A percentile compares a stretch with the other conserved stretches of the same genome.
Conservation (phyloP, 2,329 filamentous ascomycete genomes). For the Aspergillus sp. region DNA sequence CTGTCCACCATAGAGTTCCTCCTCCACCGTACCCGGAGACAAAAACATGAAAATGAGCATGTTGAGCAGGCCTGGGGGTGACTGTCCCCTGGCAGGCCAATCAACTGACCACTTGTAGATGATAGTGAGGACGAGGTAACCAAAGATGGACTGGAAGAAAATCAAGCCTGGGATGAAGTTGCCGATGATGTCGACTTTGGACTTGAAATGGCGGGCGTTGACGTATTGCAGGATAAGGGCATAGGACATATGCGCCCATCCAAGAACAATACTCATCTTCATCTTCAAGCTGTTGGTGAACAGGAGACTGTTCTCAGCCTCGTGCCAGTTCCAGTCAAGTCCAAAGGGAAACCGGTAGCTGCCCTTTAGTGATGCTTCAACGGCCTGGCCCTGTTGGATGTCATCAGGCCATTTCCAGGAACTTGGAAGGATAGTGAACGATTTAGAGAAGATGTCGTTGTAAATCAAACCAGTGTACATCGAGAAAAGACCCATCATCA, state of each 20-base stretch:
- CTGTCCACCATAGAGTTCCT: slow-evolving; percentile 80
- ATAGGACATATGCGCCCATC: slow-evolving; percentile 96
- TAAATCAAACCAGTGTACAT: slow-evolving; percentile 97
- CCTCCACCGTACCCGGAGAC: slow-evolving; percentile 71
- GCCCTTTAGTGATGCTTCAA: slow-evolving; percentile 70
- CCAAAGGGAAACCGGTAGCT: slow-evolving; percentile 93
- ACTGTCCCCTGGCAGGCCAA: slow-evolving; percentile 70
- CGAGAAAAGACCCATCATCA: slow-evolving; percentile 97
- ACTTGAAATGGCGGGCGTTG: slow-evolving; percentile 94
- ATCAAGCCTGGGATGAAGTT: slow-evolving; percentile 99
- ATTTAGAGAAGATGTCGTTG: slow-evolving; percentile 96
- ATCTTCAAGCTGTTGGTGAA: slow-evolving; percentile 99
- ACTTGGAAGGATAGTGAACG: slow-evolving; percentile 84
- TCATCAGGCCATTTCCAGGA: slow-evolving; percentile 83
- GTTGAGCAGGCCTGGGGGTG: slow-evolving; percentile 88
- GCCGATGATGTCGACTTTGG: slow-evolving; percentile 92
- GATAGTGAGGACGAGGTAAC: slow-evolving; percentile 91
- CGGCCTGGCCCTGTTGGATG: slow-evolving; percentile 67
- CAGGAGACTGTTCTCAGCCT: slow-evolving; percentile 88
- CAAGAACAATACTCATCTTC: slow-evolving; percentile 98
- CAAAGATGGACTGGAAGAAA: slow-evolving; percentile 99
- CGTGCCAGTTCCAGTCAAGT: slow-evolving; percentile 95
- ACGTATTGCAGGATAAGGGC: slow-evolving; percentile 90
- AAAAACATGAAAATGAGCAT: slow-evolving; percentile 99
- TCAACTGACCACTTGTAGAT: slow-evolving; percentile 96